phyloP scores from a whole-genome alignment of 179 eudicot genomes.

The Spinacia oleracea region DNA sequence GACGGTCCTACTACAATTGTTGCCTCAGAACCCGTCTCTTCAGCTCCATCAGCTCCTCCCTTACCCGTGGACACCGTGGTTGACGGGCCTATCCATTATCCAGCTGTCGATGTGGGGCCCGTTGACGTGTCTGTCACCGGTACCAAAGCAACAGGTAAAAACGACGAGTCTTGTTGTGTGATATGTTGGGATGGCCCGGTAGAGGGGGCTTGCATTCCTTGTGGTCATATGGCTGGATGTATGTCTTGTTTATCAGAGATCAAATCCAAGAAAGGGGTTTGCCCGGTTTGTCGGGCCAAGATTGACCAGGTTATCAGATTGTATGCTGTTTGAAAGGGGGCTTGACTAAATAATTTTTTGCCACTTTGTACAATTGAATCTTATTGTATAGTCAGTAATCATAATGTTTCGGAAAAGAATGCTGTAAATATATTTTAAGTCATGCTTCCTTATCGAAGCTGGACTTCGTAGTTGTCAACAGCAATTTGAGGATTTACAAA shows the following conservation, averaged over 20 bases:
- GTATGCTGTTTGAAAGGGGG: constrained; percentile 60
- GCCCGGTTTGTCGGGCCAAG: constrained; percentile 87
- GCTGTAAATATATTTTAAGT: not conserved
- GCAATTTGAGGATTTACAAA: too few species aligned
- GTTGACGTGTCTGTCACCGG: constrained; percentile 32
- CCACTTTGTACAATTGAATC: not conserved
- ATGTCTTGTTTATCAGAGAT: constrained; percentile 83
- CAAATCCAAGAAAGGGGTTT: constrained; percentile 67
- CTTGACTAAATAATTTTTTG: not conserved
- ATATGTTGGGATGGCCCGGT: constrained; percentile 86
- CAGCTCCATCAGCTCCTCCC: constrained; percentile 64
- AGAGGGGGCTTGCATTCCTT: constrained; percentile 94
- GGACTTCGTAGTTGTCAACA: too few species aligned
- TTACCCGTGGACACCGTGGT: constrained; percentile 33
- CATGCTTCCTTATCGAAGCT: not conserved
- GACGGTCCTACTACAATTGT: constrained; percentile 11
- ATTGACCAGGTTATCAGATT: constrained; percentile 72
- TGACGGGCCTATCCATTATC: constrained; percentile 67
- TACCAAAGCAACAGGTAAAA: constrained; percentile 28
- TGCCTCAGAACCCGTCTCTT: constrained; percentile 23
- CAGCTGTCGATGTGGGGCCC: constrained; percentile 52
- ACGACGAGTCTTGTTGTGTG: constrained; percentile 53
- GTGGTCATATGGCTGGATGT: constrained; percentile 99
- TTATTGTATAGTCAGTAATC: not conserved
- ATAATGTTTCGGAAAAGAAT: not conserved